Evolutionary conservation across 352 stramenopile species (phyloP).

Genomic region (Pythium monospermum): DNA sequence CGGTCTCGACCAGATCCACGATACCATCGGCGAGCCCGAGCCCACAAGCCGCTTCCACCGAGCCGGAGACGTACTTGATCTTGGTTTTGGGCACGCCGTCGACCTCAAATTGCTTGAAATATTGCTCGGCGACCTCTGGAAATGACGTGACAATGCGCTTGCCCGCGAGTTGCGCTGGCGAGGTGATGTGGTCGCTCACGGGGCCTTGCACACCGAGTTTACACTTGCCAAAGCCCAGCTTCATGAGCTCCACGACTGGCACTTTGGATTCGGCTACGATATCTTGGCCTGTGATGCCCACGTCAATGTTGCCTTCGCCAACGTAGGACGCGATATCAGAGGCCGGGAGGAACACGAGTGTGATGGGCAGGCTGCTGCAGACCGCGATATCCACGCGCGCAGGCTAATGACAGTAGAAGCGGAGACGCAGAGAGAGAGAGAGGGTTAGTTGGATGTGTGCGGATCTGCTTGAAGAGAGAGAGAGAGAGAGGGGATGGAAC

Average conservation of each 20-base stretch:
- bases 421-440: neutral
- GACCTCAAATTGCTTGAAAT: constrained; percentile 92
- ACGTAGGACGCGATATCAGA: constrained; percentile 98
- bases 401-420: constrained; percentile 36
- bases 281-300: constrained; percentile 97
- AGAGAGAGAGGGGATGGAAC: neutral
- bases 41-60: constrained; percentile 95
- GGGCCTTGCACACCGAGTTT: constrained; percentile 93
- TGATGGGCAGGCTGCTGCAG: constrained; percentile 92
- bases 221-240: constrained; percentile 96
- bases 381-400: constrained; percentile 91
- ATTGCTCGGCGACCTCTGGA: constrained; percentile 89
- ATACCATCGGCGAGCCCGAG: constrained; percentile 97
- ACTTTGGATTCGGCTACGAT: constrained; percentile 92
- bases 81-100: constrained; percentile 53
- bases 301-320: constrained; percentile 96
- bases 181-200: constrained; percentile 81
- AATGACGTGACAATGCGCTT: constrained; percentile 98
- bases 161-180: constrained; percentile 82
- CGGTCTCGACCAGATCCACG: constrained; percentile 98
- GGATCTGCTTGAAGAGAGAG: neutral
- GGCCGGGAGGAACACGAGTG: constrained; percentile 96
- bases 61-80: constrained; percentile 97
- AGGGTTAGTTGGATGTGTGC: too few species aligned
- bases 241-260: constrained; percentile 89